Evolutionary conservation across 2,329 filamentous ascomycete genomes (phyloP), one percentile per base, ranked within the genome.

Genomic region (Xylaria sp.): DNA sequence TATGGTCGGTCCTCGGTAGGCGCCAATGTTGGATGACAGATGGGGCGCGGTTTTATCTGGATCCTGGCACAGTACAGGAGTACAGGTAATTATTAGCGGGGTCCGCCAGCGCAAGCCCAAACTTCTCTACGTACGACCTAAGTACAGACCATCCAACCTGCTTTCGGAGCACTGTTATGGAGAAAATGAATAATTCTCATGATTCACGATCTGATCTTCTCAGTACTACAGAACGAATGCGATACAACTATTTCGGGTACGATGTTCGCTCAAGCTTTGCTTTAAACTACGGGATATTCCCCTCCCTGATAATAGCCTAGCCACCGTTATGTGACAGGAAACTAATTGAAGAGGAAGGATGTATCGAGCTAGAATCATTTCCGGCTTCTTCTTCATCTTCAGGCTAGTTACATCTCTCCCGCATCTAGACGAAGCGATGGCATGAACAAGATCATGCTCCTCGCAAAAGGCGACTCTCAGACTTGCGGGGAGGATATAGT

Each of bases 61-160:
- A 30, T 7, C 10, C 25, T 30, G 12, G 8, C 23, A 30, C 28
- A 30, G 28, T 30, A 30, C 28, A 30, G 28, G 3, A 30, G 28
- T n/a, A n/a, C 36, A 55, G 52, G 52, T 55, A 55, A 55, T 36
- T 32, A 55, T 55, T 32, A 52, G 52, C 52, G 52, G 52, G 52
- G 52, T 55, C 52, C 18, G 13, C 28, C 25, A 10, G 20, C 25
- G 7, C 46, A 50, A 50, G 25, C 25, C 25, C 4, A 15, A 6
- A 20, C 45, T 15, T 25, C 4, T 10, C 46, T 18, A 18, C 46
- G 8, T 50, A 20, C 41, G 8, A 43, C n/a, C 4, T 12, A 3
- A 18, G 13, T 30, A 18, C 18, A 18, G 39, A n/a, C n/a, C 2
- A 41, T 41, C 8, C n/a, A 41, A 18, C 6, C 15, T 10, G 15